These are phyloP conservation scores for Annulohypoxylon moriforme DNA, from an alignment of 495 filamentous ascomycete species.

Conservation along the genomic window DNA sequence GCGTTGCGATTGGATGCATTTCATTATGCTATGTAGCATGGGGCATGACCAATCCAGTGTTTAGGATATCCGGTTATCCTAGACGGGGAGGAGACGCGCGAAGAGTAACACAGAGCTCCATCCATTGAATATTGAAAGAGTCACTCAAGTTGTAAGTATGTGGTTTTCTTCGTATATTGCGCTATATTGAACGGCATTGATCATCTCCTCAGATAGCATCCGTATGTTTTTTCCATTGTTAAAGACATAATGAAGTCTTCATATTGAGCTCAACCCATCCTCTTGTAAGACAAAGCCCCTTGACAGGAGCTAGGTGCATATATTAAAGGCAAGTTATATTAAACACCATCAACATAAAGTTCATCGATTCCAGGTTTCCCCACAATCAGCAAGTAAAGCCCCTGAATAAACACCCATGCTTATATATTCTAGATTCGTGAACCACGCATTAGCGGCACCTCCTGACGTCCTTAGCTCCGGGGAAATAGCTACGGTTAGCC, in stretches of 20 bases:
- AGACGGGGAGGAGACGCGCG: background rate
- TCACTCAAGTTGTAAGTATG: background rate
- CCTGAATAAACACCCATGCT: conserved; percentile 12
- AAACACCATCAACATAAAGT: background rate
- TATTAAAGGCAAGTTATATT: background rate
- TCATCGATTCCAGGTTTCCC: conserved; percentile 7
- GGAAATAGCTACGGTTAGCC: conserved; percentile 22
- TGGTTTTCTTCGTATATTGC: too few relatives aligned
- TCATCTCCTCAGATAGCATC: background rate
- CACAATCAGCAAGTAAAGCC: conserved; percentile 9
- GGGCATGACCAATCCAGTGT: background rate
- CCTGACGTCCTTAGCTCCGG: conserved; percentile 17
- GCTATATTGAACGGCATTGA: conserved; percentile 8
- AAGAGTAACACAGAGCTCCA: background rate
- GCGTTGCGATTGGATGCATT: conserved; percentile 31
- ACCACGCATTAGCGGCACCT: conserved; percentile 3
- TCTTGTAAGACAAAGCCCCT: too few relatives aligned
- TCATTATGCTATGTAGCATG: background rate
- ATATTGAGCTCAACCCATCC: background rate
- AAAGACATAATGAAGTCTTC: background rate
- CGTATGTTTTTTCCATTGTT: background rate
- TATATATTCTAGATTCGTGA: conserved; percentile 8
- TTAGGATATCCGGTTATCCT: background rate
- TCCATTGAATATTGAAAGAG: background rate
- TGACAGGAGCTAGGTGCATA: too few relatives aligned